Percentiles rank a stretch among this genome's conserved stretches.
phyloP scores from a whole-genome alignment of 2,329 filamentous ascomycete genomes.

The Neurospora sp. region DNA sequence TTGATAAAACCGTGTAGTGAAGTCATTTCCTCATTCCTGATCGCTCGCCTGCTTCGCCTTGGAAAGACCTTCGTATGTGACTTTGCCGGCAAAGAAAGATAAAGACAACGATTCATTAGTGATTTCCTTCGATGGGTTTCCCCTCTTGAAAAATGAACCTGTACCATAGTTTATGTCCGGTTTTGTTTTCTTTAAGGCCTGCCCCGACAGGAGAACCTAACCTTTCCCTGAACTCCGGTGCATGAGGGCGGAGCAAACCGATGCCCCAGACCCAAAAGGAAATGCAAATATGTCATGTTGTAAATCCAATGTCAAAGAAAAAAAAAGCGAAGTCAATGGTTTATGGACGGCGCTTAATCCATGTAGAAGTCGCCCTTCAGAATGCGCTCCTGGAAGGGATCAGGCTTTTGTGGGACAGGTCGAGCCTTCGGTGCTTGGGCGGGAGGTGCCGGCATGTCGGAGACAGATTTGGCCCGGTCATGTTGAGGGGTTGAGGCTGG shows the following conservation, averaged over 20 bases:
- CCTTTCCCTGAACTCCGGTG: neutral
- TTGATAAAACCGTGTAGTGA: neutral
- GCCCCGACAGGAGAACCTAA: neutral
- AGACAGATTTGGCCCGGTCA: constrained; percentile 60
- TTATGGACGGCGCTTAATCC: constrained; percentile 48
- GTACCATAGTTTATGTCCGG: neutral
- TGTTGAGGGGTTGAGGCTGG: constrained; percentile 32
- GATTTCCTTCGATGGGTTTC: neutral
- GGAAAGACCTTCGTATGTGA: neutral
- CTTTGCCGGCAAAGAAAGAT: neutral
- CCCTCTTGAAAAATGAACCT: neutral
- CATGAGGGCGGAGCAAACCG: neutral
- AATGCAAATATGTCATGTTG: neutral
- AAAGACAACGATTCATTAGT: neutral
- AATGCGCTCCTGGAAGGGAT: constrained; percentile 94
- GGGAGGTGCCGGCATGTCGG: constrained; percentile 50
- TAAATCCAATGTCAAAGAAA: neutral
- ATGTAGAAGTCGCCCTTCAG: constrained; percentile 97
- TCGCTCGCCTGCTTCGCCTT: neutral
- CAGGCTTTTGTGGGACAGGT: constrained; percentile 57
- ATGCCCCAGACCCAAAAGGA: neutral
- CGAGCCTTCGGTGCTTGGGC: constrained; percentile 39
- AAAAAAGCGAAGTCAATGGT: neutral
- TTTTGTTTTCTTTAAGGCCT: neutral
- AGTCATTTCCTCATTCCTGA: neutral